Percentiles rank a stretch among this genome's conserved stretches.
These are phyloP conservation scores for Phytophthora syringae DNA, from an alignment of 352 stramenopile species.

Conservation along the genomic window DNA sequence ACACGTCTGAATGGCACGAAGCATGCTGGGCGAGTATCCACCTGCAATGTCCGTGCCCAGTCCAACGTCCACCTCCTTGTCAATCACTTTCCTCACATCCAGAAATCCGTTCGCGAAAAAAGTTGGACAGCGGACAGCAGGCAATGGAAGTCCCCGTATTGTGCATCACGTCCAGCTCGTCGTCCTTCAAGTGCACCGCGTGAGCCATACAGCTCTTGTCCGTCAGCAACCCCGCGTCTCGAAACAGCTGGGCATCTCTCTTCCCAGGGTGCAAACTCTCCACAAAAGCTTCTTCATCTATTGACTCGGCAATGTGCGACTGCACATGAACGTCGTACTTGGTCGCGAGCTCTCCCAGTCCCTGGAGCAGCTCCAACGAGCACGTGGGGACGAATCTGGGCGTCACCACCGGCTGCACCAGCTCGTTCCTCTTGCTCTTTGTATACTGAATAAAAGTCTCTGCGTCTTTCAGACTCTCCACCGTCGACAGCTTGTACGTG, in stretches of 20 bases:
- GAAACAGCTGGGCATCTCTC: constrained; percentile 80
- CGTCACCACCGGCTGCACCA: constrained; percentile 86
- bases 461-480: constrained; percentile 66
- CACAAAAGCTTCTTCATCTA: constrained; percentile 87
- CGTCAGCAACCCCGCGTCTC: constrained; percentile 68
- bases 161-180: constrained; percentile 68
- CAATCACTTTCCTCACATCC: constrained; percentile 60
- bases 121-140: constrained; percentile 93
- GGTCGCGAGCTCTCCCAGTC: constrained; percentile 71
- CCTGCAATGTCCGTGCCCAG: constrained; percentile 93
- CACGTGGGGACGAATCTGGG: constrained; percentile 93
- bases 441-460: constrained; percentile 79
- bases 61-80: constrained; percentile 53
- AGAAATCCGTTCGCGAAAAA: constrained; percentile 87
- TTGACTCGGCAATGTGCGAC: constrained; percentile 87
- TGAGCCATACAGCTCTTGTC: constrained; percentile 87
- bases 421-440: constrained; percentile 41
- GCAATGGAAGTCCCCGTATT: constrained; percentile 70
- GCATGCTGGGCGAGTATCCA: constrained; percentile 91
- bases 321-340: constrained; percentile 82
- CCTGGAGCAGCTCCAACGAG: constrained; percentile 73
- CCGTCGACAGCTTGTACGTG: constrained; percentile 74
- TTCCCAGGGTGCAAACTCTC: constrained; percentile 64
- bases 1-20: constrained; percentile 87
- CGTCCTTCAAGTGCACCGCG: constrained; percentile 70